Percentiles rank a stretch among this genome's conserved stretches.
Evolutionary conservation across 768 basidiomycete species (phyloP).

Genomic region (Chalciporus piperatus): DNA sequence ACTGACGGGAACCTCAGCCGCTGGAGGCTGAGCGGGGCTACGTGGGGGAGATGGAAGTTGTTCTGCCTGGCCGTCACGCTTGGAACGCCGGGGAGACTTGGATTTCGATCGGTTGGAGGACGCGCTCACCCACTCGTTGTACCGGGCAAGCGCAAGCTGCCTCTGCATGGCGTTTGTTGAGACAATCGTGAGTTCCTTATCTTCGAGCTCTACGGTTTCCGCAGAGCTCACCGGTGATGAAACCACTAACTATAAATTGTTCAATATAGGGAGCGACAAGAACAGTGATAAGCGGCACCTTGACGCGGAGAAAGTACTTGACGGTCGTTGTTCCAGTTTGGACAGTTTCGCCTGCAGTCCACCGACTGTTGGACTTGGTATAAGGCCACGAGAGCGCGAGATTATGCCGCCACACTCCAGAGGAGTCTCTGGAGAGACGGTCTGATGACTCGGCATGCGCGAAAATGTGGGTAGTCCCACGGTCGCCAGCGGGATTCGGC

Average conservation of each 20-base stretch:
- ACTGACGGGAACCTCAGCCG: constrained; percentile 8
- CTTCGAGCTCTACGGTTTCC: constrained; percentile 67
- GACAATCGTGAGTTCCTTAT: constrained; percentile 64
- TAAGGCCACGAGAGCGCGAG: constrained; percentile 73
- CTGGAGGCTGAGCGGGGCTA: constrained; percentile 21
- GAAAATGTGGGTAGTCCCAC: constrained; percentile 48
- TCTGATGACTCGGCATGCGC: constrained; percentile 59
- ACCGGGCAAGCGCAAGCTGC: constrained; percentile 59
- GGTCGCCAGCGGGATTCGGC: constrained; percentile 14
- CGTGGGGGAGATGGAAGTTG: constrained; percentile 42
- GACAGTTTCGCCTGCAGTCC: constrained; percentile 80
- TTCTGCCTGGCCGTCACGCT: constrained; percentile 28
- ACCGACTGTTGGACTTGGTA: constrained; percentile 63
- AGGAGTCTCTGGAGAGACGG: constrained; percentile 50
- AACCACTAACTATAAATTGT: constrained; percentile 42
- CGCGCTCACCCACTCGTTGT: constrained; percentile 40
- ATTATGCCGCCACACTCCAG: constrained; percentile 62
- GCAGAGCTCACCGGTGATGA: constrained; percentile 44
- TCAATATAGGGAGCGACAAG: constrained; percentile 12
- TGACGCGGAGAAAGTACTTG: constrained; percentile 67
- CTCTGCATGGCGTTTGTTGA: constrained; percentile 70
- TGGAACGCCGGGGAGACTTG: constrained; percentile 52
- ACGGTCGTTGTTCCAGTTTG: constrained; percentile 61
- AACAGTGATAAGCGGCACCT: constrained; percentile 42
- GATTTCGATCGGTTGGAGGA: constrained; percentile 46